A percentile compares a stretch with the other conserved stretches of the same genome.
phyloP scores from a whole-genome alignment of 179 eudicot genomes.

The Amaranthus tricolor region DNA sequence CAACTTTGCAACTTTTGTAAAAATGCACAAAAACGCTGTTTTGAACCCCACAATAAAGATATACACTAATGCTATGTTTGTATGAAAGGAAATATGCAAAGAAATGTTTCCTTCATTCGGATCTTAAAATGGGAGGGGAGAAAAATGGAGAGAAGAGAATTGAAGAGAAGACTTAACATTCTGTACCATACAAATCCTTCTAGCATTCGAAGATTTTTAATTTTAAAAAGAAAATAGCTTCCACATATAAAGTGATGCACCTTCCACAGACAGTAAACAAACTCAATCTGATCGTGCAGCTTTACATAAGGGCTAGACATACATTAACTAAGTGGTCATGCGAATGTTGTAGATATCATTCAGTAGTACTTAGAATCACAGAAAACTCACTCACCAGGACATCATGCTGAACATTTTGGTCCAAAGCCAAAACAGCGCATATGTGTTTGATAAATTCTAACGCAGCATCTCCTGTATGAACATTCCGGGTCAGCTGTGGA shows the following conservation, averaged over 20 bases:
- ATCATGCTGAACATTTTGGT: slow-evolving; percentile 89
- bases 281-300: neutral
- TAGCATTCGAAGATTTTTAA: no score
- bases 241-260: neutral
- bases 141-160: no score
- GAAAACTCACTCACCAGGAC: slow-evolving; percentile 56
- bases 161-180: no score
- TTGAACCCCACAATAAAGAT: neutral
- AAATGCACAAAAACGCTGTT: neutral
- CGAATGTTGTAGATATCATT: neutral
- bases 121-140: no score
- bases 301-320: neutral
- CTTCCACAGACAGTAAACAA: neutral
- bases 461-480: slow-evolving; percentile 54
- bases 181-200: no score
- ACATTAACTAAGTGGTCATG: slow-evolving; percentile 9
- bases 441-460: slow-evolving; percentile 86
- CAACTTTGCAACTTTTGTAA: neutral
- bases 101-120: no score
- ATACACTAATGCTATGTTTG: no score
- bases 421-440: slow-evolving; percentile 90
- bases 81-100: neutral
- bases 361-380: neutral
- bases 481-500: slow-evolving; percentile 30
- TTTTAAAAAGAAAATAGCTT: neutral